Conservation (phyloP, 768 basidiomycete species). For the Steccherinum ochraceum region DNA sequence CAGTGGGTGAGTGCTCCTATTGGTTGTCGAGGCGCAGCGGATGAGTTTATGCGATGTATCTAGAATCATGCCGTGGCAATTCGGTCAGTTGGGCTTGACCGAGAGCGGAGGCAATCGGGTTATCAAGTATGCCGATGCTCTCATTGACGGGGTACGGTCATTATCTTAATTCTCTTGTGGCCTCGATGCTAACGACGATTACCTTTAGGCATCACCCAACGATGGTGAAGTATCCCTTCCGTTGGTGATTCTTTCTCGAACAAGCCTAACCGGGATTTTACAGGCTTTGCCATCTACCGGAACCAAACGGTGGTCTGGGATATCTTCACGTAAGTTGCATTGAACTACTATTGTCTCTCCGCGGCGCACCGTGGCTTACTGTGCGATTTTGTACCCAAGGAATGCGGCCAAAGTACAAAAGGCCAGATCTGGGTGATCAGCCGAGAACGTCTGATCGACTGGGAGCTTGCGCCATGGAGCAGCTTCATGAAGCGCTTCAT, state of each 20-base stretch:
- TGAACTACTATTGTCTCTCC: background rate
- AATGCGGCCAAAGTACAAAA: constrained; percentile 13
- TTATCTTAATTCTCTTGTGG: background rate
- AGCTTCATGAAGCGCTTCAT: no score
- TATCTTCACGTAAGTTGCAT: constrained; percentile 38
- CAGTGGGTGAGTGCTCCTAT: background rate
- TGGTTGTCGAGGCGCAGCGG: no score
- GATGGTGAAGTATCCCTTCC: constrained; percentile 32
- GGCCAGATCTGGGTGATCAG: background rate
- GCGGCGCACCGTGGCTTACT: constrained; percentile 1
- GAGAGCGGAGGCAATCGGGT: constrained; percentile 47
- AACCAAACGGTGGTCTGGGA: constrained; percentile 48
- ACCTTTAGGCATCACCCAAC: constrained; percentile 41
- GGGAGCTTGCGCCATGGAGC: no score
- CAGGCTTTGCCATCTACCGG: constrained; percentile 44
- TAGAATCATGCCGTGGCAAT: constrained; percentile 58
- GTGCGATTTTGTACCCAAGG: constrained; percentile 1
- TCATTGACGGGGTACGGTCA: constrained; percentile 36
- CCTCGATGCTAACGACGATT: background rate
- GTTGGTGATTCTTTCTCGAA: background rate
- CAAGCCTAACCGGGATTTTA: background rate
- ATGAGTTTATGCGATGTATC: no score
- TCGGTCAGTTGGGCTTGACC: constrained; percentile 40
- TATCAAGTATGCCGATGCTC: constrained; percentile 48
- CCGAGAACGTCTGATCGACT: no score